Evolutionary conservation across 78 protist species (phyloP).

Genomic region (Ministeria vibrans): DNA sequence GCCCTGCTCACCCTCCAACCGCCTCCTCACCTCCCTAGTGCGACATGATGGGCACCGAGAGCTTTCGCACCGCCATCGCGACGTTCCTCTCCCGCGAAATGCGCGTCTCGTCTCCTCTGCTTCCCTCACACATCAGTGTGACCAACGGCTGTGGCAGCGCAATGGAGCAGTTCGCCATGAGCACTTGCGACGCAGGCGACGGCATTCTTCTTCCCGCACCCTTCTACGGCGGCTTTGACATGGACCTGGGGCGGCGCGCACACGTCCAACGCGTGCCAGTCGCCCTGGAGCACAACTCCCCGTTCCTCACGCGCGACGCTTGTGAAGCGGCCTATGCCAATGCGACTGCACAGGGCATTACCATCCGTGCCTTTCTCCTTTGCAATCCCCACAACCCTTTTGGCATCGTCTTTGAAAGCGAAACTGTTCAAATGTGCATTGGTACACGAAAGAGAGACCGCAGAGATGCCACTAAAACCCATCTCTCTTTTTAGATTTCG

Average conservation of each 20-base stretch:
- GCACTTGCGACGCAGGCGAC: background rate
- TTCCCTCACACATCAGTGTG: background rate
- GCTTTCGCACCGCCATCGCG: background rate
- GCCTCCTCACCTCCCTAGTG: background rate
- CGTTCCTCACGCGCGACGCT: background rate
- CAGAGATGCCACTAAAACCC: too few relatives aligned
- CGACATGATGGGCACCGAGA: background rate
- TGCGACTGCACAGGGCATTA: background rate
- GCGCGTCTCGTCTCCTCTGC: background rate
- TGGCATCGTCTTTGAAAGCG: background rate
- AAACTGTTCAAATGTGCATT: background rate
- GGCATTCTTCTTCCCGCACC: background rate
- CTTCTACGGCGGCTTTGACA: slow-evolving; percentile 10
- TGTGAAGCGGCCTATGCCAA: too few relatives aligned
- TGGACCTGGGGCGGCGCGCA: background rate
- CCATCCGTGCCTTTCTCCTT: background rate
- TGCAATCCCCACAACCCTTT: background rate
- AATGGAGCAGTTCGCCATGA: background rate
- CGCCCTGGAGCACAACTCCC: too few relatives aligned
- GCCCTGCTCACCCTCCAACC: background rate
- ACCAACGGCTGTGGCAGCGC: background rate
- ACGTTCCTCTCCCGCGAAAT: background rate
- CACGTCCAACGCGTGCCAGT: background rate
- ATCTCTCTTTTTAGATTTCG: too few relatives aligned
- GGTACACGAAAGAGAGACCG: too few relatives aligned